phyloP scores from a whole-genome alignment of 164 flowering plant species.

The Stephania yunnanensis region DNA sequence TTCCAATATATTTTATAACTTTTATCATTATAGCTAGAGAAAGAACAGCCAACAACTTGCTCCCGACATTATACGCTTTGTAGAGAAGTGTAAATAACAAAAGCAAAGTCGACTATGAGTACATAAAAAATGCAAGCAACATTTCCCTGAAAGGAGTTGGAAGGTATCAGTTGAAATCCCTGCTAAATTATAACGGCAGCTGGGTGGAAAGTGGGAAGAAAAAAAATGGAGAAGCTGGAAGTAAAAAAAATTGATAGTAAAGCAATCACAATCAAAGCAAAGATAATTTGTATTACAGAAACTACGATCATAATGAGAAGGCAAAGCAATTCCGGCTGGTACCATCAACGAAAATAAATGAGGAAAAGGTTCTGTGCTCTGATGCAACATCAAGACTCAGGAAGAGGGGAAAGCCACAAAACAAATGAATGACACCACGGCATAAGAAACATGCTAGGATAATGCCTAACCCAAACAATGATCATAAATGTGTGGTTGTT shows the following conservation, averaged over 20 bases:
- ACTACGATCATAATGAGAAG: neutral
- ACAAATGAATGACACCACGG: neutral
- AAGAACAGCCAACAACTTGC: neutral
- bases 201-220: too few relatives aligned
- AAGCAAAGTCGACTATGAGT: neutral
- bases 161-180: neutral
- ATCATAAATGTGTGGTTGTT: neutral
- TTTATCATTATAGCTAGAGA: neutral
- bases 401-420: neutral
- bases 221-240: too few relatives aligned
- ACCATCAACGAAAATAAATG: neutral
- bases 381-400: neutral
- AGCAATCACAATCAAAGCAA: too few relatives aligned
- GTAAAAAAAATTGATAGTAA: too few relatives aligned
- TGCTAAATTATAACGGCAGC: neutral
- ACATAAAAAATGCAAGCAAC: neutral
- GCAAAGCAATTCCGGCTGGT: too few relatives aligned
- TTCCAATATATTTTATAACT: neutral
- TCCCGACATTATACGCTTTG: neutral
- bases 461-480: neutral
- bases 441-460: neutral
- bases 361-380: neutral
- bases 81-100: neutral
- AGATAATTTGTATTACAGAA: neutral
- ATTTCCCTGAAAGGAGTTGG: neutral